Conservation (phyloP, 495 filamentous ascomycete species). For the Penicillium lagena region DNA sequence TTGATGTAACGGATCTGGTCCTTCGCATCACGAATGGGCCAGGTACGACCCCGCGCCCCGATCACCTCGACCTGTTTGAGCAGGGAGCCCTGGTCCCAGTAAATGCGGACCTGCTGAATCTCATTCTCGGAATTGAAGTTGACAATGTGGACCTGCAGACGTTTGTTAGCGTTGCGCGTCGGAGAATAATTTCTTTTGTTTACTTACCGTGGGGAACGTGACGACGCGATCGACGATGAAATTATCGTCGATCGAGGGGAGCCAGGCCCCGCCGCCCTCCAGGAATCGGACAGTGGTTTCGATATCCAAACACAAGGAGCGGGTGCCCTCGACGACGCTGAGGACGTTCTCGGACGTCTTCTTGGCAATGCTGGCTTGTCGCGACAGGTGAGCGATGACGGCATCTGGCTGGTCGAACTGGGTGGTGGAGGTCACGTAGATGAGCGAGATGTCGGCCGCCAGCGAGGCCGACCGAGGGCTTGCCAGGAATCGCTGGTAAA, state of each 20-base stretch:
- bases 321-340: slow-evolving; percentile 60
- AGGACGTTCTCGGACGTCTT: slow-evolving; percentile 75
- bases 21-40: slow-evolving; percentile 87
- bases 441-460: slow-evolving; percentile 64
- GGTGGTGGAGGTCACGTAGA: slow-evolving; percentile 89
- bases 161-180: not conserved
- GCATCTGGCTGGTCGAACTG: slow-evolving; percentile 59
- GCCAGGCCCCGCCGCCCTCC: slow-evolving; percentile 74
- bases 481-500: slow-evolving; percentile 75
- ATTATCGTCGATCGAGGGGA: slow-evolving; percentile 89
- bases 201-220: slow-evolving; percentile 71
- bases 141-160: slow-evolving; percentile 79
- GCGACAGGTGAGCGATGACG: slow-evolving; percentile 71
- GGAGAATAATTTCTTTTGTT: slow-evolving; percentile 13
- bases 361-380: slow-evolving; percentile 57
- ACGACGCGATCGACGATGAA: slow-evolving; percentile 81
- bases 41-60: slow-evolving; percentile 77
- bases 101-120: slow-evolving; percentile 78
- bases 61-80: slow-evolving; percentile 93
- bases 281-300: slow-evolving; percentile 81
- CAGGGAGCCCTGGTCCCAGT: slow-evolving; percentile 92
- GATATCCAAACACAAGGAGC: slow-evolving; percentile 66
- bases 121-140: slow-evolving; percentile 68
- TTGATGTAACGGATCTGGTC: slow-evolving; percentile 75
- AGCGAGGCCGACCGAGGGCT: slow-evolving; percentile 60